Conservation (phyloP, 2,329 filamentous ascomycete genomes). For the Cryphonectria radicalis region DNA sequence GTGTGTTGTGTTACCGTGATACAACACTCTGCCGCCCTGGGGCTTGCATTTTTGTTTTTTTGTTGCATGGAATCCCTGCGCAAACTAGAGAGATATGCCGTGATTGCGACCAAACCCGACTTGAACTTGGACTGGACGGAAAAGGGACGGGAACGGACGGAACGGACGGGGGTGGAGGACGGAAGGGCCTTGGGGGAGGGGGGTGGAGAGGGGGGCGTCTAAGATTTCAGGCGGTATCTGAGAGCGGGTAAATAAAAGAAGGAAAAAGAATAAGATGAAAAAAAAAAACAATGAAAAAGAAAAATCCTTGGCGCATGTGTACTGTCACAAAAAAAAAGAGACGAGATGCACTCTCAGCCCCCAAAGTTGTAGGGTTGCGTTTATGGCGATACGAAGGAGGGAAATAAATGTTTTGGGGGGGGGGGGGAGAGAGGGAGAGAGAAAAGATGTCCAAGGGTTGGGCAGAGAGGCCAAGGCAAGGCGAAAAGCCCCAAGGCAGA, state of each 20-base stretch:
- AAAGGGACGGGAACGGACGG: background rate
- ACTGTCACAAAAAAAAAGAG: background rate
- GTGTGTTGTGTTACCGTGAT: background rate
- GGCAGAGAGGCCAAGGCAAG: no score
- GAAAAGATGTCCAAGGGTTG: no score
- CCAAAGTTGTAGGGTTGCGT: background rate
- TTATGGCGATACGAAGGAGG: background rate
- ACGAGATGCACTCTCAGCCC: background rate
- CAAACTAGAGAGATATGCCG: background rate
- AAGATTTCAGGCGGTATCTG: slow-evolving; percentile 1
- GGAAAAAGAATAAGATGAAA: background rate
- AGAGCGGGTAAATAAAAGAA: background rate
- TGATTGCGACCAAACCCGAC: background rate
- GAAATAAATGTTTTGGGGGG: background rate
- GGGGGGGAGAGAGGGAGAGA: no score
- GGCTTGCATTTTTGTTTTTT: background rate
- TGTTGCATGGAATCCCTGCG: background rate
- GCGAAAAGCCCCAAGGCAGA: no score
- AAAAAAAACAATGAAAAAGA: background rate
- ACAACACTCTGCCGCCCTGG: background rate
- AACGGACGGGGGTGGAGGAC: background rate
- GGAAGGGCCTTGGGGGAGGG: no score
- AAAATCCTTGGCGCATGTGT: background rate
- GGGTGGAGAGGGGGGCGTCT: no score
- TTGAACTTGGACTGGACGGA: background rate